Conservation (phyloP, 1,284 basidiomycete species). For the Apiotrichum brassicae region DNA sequence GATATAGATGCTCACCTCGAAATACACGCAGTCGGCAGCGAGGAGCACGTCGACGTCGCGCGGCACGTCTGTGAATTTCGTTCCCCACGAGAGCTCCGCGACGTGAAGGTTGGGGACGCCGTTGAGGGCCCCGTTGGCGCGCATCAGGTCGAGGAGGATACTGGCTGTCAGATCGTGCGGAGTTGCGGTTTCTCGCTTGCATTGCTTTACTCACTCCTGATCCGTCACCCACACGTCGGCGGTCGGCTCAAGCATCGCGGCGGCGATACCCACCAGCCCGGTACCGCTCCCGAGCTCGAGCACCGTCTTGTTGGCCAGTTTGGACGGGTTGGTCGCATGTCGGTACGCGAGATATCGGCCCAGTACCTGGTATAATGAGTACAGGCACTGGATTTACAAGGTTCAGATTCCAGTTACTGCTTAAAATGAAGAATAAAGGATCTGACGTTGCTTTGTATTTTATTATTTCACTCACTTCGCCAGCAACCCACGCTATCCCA, state of each 20-base stretch:
- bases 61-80: slow-evolving; percentile 27
- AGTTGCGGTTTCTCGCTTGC: no score
- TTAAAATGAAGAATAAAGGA: no score
- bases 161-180: slow-evolving; percentile 54
- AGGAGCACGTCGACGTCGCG: slow-evolving; percentile 54
- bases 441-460: no score
- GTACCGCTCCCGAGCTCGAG: slow-evolving; percentile 81
- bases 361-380: slow-evolving; percentile 66
- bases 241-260: slow-evolving; percentile 59
- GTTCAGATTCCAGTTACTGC: no score
- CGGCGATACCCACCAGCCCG: slow-evolving; percentile 79
- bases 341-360: slow-evolving; percentile 63
- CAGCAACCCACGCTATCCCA: slow-evolving; percentile 86
- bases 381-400: no score
- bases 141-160: slow-evolving; percentile 68
- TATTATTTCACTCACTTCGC: slow-evolving; percentile 67
- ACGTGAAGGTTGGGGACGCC: slow-evolving; percentile 52
- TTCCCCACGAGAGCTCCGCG: slow-evolving; percentile 66
- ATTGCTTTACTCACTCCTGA: slow-evolving; percentile 65
- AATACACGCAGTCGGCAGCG: slow-evolving; percentile 91
- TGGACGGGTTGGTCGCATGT: slow-evolving; percentile 44
- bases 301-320: slow-evolving; percentile 55
- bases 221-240: slow-evolving; percentile 71
- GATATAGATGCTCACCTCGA: slow-evolving; percentile 52
- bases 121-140: slow-evolving; percentile 62